These are phyloP conservation scores for Suhomyces xylopsoci DNA, from an alignment of 805 yeast genomes.

Conservation along the genomic window DNA sequence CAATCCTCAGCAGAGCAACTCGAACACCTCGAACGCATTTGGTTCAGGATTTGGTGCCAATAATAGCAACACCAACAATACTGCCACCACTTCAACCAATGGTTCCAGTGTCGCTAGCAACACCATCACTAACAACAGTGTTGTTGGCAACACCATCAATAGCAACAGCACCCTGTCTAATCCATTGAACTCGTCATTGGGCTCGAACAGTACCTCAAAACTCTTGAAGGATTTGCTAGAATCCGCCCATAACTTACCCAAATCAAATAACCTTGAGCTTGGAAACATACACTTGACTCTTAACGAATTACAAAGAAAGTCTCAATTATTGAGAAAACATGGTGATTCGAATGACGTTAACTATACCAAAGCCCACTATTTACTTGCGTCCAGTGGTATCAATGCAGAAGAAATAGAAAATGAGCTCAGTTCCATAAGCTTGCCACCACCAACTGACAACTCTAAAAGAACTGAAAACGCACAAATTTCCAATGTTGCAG, in stretches of 20 bases:
- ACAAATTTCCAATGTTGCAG: neutral
- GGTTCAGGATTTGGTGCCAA: slow-evolving; percentile 3
- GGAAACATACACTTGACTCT: slow-evolving; percentile 82
- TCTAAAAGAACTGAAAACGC: neutral
- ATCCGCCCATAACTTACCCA: slow-evolving; percentile 73
- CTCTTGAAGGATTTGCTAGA: slow-evolving; percentile 70
- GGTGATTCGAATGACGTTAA: slow-evolving; percentile 32
- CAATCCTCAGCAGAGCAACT: slow-evolving; percentile 2
- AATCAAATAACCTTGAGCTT: slow-evolving; percentile 52
- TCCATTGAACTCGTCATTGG: neutral
- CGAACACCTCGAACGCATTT: slow-evolving; percentile 3
- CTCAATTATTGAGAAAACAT: slow-evolving; percentile 51
- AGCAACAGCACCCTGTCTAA: slow-evolving; percentile 8
- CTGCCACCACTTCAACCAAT: neutral
- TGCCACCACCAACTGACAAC: slow-evolving; percentile 10
- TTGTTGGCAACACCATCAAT: neutral
- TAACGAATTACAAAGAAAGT: slow-evolving; percentile 70
- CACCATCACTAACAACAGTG: slow-evolving; percentile 5
- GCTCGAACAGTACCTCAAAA: slow-evolving; percentile 14
- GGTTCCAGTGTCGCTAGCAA: neutral
- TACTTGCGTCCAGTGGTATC: slow-evolving; percentile 85
- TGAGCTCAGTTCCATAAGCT: slow-evolving; percentile 16
- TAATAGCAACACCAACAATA: slow-evolving; percentile 3
- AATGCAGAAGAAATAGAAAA: slow-evolving; percentile 17
- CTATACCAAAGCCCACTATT: slow-evolving; percentile 76